A percentile compares a stretch with the other conserved stretches of the same genome.
Evolutionary conservation across 805 yeast genomes (phyloP).

Genomic region (Hanseniaspora lindneri): DNA sequence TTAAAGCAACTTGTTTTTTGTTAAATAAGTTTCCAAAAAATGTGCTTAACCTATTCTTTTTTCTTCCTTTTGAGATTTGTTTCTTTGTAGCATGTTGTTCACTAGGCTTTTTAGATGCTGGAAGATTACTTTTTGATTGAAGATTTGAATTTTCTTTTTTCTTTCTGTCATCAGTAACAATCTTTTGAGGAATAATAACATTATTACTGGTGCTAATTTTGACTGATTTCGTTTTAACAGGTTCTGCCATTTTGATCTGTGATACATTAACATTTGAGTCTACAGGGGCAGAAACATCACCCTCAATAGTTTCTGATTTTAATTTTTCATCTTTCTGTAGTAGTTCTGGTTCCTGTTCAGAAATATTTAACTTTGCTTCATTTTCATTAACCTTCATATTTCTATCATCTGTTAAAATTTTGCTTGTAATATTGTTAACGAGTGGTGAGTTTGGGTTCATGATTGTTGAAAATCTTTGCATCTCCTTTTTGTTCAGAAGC

Average conservation of each 20-base stretch:
- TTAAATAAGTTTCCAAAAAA: conserved; percentile 9
- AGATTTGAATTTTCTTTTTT: background rate
- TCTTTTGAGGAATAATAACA: background rate
- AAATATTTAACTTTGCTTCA: too few species aligned
- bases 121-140: background rate
- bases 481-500: conserved; percentile 1
- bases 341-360: too few species aligned
- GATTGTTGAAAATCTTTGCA: conserved; percentile 9
- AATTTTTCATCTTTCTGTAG: too few species aligned
- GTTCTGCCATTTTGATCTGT: background rate
- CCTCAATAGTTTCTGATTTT: too few species aligned
- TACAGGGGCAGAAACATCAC: too few species aligned
- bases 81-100: too few species aligned
- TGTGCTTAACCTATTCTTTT: conserved; percentile 10
- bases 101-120: too few species aligned
- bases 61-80: background rate
- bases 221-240: background rate
- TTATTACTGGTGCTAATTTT: background rate
- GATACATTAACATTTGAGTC: background rate
- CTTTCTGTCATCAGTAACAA: background rate
- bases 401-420: background rate
- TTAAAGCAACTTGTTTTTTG: background rate
- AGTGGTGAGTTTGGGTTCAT: conserved; percentile 6
- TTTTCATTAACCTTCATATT: too few species aligned
- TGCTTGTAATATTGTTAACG: background rate